These are phyloP conservation scores for Crepidotus variabilis DNA, from an alignment of 768 basidiomycete genomes.

Conservation along the genomic window DNA sequence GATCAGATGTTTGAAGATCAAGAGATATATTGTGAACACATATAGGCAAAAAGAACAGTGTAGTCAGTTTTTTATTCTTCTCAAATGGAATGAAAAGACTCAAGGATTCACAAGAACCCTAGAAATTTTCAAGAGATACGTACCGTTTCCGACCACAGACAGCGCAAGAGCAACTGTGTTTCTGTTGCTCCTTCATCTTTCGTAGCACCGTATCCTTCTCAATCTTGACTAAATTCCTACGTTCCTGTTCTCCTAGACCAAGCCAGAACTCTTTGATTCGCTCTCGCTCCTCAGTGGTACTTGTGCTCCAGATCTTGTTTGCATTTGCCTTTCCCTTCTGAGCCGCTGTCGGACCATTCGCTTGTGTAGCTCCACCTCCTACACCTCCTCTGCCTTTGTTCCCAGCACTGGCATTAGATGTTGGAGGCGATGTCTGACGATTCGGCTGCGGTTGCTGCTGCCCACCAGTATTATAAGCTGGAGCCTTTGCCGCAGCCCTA, in stretches of 20 bases:
- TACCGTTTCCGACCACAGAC: slow-evolving; percentile 95
- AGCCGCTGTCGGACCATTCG: slow-evolving; percentile 23
- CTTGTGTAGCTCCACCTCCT: slow-evolving; percentile 22
- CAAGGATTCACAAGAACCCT: slow-evolving; percentile 18
- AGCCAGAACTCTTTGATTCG: slow-evolving; percentile 99
- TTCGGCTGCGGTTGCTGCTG: slow-evolving; percentile 35
- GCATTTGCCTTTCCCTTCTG: slow-evolving; percentile 42
- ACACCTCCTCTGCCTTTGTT: slow-evolving; percentile 17
- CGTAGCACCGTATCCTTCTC: slow-evolving; percentile 97
- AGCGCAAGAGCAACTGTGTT: slow-evolving; percentile 92
- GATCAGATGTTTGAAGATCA: slow-evolving; percentile 20
- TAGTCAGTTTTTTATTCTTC: slow-evolving; percentile 14
- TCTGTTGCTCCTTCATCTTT: slow-evolving; percentile 99
- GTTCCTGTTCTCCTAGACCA: slow-evolving; percentile 85
- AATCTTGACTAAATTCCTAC: slow-evolving; percentile 89
- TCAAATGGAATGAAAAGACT: slow-evolving; percentile 8
- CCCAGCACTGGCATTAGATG: slow-evolving; percentile 34
- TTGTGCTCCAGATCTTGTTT: slow-evolving; percentile 94
- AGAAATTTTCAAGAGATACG: slow-evolving; percentile 12
- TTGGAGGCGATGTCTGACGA: slow-evolving; percentile 46
- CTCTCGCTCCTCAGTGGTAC: slow-evolving; percentile 88
- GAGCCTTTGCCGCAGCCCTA: slow-evolving; percentile 45
- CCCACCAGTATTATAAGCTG: slow-evolving; percentile 33
- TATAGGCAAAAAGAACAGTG: slow-evolving; percentile 13
- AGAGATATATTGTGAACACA: slow-evolving; percentile 19